Evolutionary conservation across 1,139 yeast species (phyloP), one percentile per base, ranked within the genome.

Genomic region (Candida albicans): DNA sequence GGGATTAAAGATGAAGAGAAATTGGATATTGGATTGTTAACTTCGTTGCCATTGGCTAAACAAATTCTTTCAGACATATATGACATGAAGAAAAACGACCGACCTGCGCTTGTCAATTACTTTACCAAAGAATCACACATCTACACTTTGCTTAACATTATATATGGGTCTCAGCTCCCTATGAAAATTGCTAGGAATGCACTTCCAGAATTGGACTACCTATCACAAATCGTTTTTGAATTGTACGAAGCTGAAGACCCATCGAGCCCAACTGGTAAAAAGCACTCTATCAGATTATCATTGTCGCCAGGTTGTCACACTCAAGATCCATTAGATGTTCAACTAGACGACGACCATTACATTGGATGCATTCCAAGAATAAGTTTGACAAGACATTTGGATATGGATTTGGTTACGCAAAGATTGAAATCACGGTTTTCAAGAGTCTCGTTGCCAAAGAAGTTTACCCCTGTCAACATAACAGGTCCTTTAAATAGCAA

Each of bases 231-330:
- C 54, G 88, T 85, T 11, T 93, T 95, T 67, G 99, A 95, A 64
- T 68, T 93, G 15, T 95, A 90, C 60, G 99, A 95, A 62, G 78
- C 87, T 33, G 82, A 79, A 26, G 90, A 85, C 52, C 75, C 80
- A 36, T 67, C 75, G 8, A 62, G 67, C 47, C 69, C 73, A 10
- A 81, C 82, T 8, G 84, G 81, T 38, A 90, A 90, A 67, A 86
- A 87, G 54, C 96, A 90, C 61, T 84, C 96, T 1, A 84, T 95
- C 42, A 78, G 98, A 56, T 75, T 95, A 49, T 84, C 95, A 13
- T 75, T 95, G 53, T 87, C 97, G 2, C 98, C 99, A 0, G 99
- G 99, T 29, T 95, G 99, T 65, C 97, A 95, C 64, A 90, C 98
- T 0, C 96, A 90, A 58, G 96, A 93, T 64, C 99, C 99, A 13